phyloP scores from a whole-genome alignment of 768 basidiomycete genomes.

The Boletales sp. region DNA sequence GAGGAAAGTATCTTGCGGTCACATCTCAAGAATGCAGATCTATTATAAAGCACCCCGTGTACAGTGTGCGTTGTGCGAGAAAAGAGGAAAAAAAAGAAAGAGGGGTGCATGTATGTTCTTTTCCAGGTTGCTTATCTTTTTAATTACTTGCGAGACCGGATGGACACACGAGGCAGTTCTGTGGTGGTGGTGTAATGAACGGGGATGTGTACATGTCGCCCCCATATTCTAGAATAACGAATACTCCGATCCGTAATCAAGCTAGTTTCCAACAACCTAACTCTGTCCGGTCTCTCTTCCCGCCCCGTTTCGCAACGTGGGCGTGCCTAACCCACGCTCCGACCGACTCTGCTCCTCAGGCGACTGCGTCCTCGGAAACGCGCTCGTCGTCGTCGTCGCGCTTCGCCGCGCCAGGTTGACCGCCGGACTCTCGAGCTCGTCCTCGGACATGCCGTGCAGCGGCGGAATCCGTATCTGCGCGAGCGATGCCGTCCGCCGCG shows the following conservation, averaged over 20 bases:
- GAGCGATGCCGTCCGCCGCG: slow-evolving; percentile 45
- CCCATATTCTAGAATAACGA: too few species aligned
- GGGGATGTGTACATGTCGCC: too few species aligned
- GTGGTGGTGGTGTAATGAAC: too few species aligned
- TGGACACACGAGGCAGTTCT: too few species aligned
- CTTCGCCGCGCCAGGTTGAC: slow-evolving; percentile 32
- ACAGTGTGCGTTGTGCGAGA: neutral
- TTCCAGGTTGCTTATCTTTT: neutral
- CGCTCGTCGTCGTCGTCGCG: slow-evolving; percentile 1
- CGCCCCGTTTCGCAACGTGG: slow-evolving; percentile 51
- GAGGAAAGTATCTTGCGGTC: slow-evolving; percentile 71
- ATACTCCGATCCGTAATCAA: too few species aligned
- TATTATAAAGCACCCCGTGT: slow-evolving; percentile 43
- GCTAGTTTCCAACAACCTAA: neutral
- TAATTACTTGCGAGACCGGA: too few species aligned
- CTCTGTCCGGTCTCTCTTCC: slow-evolving; percentile 24
- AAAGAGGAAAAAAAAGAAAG: neutral
- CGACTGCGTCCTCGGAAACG: slow-evolving; percentile 21
- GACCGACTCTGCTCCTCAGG: slow-evolving; percentile 49
- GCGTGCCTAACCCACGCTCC: slow-evolving; percentile 64
- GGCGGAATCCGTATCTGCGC: slow-evolving; percentile 8
- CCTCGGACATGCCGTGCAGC: slow-evolving; percentile 36
- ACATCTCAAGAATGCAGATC: slow-evolving; percentile 66
- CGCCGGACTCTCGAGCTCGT: slow-evolving; percentile 40
- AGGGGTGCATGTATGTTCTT: too few species aligned